Conservation (phyloP, 306 rosid genomes). For the Luffa aegyptiaca region DNA sequence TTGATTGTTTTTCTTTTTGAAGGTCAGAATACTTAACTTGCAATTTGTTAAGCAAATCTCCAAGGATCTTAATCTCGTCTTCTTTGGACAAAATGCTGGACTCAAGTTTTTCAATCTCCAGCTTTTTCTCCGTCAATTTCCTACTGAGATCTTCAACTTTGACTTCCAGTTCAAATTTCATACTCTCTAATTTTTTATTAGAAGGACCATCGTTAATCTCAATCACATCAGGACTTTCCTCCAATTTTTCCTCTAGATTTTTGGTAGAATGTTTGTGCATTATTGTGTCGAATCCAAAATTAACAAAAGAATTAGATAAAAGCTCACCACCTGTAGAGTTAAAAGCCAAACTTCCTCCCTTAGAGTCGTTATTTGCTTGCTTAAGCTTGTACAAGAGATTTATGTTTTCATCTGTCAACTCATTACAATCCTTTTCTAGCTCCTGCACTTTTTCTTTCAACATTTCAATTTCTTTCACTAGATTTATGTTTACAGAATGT, state of each 20-base stretch:
- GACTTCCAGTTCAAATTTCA: conserved; percentile 20
- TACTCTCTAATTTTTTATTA: conserved; percentile 15
- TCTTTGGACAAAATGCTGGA: conserved; percentile 19
- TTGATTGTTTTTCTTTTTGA: conserved; percentile 21
- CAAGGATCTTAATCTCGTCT: conserved; percentile 19
- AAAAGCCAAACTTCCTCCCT: conserved; percentile 16
- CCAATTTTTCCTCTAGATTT: conserved; percentile 13
- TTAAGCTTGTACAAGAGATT: conserved; percentile 79
- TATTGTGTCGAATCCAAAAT: conserved; percentile 38
- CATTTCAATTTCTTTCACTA: conserved; percentile 42
- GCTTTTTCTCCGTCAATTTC: conserved; percentile 20
- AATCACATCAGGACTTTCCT: conserved; percentile 14
- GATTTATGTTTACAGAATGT: conserved; percentile 34
- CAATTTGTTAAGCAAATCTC: conserved; percentile 17
- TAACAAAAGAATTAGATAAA: conserved; percentile 24
- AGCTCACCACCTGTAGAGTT: conserved; percentile 25
- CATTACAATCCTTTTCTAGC: conserved; percentile 86
- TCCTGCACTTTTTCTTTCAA: conserved; percentile 74
- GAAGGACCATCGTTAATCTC: conserved; percentile 9
- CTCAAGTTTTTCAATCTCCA: conserved; percentile 19
- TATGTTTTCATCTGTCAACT: conserved; percentile 89
- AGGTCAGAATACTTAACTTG: conserved; percentile 24
- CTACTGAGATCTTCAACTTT: conserved; percentile 20
- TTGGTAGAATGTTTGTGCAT: conserved; percentile 25
- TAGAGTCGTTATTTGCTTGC: conserved; percentile 41